phyloP scores from a whole-genome alignment of 805 yeast genomes.

The Wickerhamiella spandovensis region DNA sequence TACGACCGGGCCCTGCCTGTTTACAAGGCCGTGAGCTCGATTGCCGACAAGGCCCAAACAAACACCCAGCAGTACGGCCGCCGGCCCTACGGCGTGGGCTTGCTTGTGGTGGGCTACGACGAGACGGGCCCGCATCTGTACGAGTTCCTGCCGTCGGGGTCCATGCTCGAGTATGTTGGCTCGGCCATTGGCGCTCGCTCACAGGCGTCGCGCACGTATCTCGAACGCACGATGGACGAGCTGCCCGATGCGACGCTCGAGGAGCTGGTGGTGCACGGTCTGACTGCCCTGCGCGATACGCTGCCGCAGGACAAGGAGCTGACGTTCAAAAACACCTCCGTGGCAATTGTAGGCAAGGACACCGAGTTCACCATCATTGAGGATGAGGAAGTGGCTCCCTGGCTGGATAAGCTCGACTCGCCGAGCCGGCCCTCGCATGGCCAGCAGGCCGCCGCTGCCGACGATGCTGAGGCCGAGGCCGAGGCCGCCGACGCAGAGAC shows the following conservation, averaged over 20 bases:
- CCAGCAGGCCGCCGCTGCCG: slow-evolving; percentile 6
- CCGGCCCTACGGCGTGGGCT: slow-evolving; percentile 97
- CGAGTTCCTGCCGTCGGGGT: slow-evolving; percentile 95
- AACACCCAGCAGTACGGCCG: slow-evolving; percentile 94
- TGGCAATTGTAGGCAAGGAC: slow-evolving; percentile 84
- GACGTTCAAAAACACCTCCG: slow-evolving; percentile 69
- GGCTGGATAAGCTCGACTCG: slow-evolving; percentile 66
- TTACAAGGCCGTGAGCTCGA: slow-evolving; percentile 65
- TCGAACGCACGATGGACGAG: slow-evolving; percentile 70
- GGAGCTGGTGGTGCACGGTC: slow-evolving; percentile 70
- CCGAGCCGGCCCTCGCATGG: slow-evolving; percentile 26
- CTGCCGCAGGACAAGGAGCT: slow-evolving; percentile 89
- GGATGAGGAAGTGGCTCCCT: slow-evolving; percentile 72
- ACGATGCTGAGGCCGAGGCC: slow-evolving; percentile 6
- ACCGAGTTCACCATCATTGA: slow-evolving; percentile 65
- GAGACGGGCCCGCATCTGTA: slow-evolving; percentile 87
- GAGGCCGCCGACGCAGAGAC: slow-evolving; percentile 11
- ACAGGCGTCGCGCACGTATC: slow-evolving; percentile 92
- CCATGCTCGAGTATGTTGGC: slow-evolving; percentile 79
- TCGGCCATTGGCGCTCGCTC: slow-evolving; percentile 98
- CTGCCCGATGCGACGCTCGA: slow-evolving; percentile 51
- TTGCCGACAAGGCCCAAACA: slow-evolving; percentile 94
- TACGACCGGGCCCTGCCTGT: slow-evolving; percentile 77
- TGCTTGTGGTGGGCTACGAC: slow-evolving; percentile 79
- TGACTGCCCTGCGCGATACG: slow-evolving; percentile 86